Percentiles rank a stretch among this genome's conserved stretches.
These are phyloP conservation scores for Xylaria cubensis DNA, from an alignment of 495 filamentous ascomycete species.

Conservation along the genomic window DNA sequence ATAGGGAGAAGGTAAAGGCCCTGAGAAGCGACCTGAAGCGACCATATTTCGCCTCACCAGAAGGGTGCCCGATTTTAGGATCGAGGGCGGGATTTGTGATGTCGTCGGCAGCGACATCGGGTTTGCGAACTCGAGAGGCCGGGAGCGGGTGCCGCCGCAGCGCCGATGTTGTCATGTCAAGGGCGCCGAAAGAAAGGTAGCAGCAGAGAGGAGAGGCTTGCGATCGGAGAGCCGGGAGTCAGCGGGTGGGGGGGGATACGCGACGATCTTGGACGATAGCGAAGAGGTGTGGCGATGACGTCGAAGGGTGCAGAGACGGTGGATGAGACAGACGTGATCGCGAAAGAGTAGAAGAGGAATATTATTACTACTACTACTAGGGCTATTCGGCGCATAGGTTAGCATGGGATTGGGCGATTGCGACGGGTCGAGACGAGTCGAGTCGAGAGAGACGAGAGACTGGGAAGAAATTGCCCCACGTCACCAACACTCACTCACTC, in stretches of 20 bases:
- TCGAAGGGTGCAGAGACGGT: not conserved
- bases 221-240: not conserved
- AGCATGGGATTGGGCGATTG: not conserved
- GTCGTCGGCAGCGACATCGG: slow-evolving; percentile 40
- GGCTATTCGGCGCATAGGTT: not conserved
- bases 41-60: slow-evolving; percentile 72
- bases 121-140: slow-evolving; percentile 11
- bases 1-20: slow-evolving; percentile 66
- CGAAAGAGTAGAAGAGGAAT: not conserved
- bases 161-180: slow-evolving; percentile 50
- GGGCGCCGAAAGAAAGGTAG: not conserved
- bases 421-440: not conserved
- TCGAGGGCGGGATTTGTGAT: slow-evolving; percentile 41
- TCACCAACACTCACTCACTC: too few species aligned
- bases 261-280: not conserved
- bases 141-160: slow-evolving; percentile 51
- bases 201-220: not conserved
- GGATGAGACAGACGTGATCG: not conserved
- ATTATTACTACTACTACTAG: not conserved
- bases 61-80: slow-evolving; percentile 58
- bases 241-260: not conserved
- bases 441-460: not conserved
- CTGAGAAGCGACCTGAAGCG: slow-evolving; percentile 68
- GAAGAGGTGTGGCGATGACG: not conserved
- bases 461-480: not conserved